Evolutionary conservation across 306 rosid genomes (phyloP), one percentile per base, ranked within the genome.

Genomic region (Styphnolobium japonicum): DNA sequence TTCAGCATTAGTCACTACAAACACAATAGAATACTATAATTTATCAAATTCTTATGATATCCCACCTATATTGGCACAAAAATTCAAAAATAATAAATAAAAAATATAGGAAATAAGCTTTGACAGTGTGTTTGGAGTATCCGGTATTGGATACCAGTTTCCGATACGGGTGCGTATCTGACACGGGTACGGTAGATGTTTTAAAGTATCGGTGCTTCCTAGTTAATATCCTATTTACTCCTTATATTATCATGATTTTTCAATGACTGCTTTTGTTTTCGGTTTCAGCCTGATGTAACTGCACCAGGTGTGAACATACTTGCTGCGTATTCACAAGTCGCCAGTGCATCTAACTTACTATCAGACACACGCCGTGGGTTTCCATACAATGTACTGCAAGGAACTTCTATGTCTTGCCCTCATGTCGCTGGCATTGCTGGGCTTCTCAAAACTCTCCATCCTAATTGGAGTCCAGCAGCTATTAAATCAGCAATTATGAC

Each of bases 401-500:
- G 78, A 22, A 79, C 83, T 9, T 79, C 83, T 11, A 69, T 68
- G 53, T 61, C 77, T 2, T 57, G 52, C 29, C 82, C 82, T 68
- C 82, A 79, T 46, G 71, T 70, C 6, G n/a, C 78, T 8, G 83
- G 71, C 31, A 79, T 79, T 10, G 78, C 33, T 48, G 83, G 83
- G 34, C 82, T 79, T 33, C 62, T 79, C 53, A 79, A 45, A 79
- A 69, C 21, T 2, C 82, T 5, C 23, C 33, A 79, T 58, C 82
- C 82, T 14, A 21, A 5, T 19, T 79, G 82, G 77, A 79, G 42
- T 34, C 77, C 82, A 2, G 82, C 82, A 2, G 69, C 76, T 61
- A 79, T 79, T 25, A 79, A 79, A 36, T 79, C 82, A 7, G 82
- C 77, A 14, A 79, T 79, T 40, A 79, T 79, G 82, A 79, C 82